Evolutionary conservation across 2,329 filamentous ascomycete genomes (phyloP), one percentile per base, ranked within the genome.

Genomic region (Rhynchosporium graminicola): DNA sequence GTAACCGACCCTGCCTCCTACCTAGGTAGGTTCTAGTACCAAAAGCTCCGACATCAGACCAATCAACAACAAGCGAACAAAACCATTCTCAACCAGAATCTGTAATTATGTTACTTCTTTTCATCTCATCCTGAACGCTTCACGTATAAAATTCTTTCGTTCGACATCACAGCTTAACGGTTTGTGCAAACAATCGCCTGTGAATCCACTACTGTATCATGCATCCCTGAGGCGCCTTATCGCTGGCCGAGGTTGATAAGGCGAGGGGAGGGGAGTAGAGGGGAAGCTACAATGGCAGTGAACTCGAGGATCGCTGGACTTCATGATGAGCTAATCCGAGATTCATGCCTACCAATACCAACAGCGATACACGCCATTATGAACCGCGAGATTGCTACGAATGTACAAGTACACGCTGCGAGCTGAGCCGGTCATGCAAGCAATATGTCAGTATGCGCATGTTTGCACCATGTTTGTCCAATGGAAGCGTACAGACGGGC

Each of bases 371-470:
- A 50, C 52, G 59, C 60, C 52, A 46, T 10, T 57, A 20, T 13
- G 12, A 42, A 58, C 45, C 42, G 31, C 45, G 51, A 61, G 42
- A 59, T 51, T 50, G 50, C 50, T 29, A 47, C 45, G 42, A 40
- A 54, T 59, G 38, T 50, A 28, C 42, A 54, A 61, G 38, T 50
- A 28, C 42, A 33, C 45, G 20, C 62, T 59, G 57, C 57, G 42
- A 50, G 43, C 56, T 58, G 63, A 60, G 52, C 51, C 60, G 42
- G 31, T 12, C 56, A 57, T 66, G 62, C 62, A 45, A 59, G 64
- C 46, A 57, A 62, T 62, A 60, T 62, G 60, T 59, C 54, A 13
- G 57, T 59, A 63, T 66, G 62, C 59, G 64, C 59, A 63, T 63
- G 66, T 67, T 64, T 66, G 62, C 58, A 60, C 45, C 65, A 55